These are phyloP conservation scores for Kodamaea lidongshanica DNA, from an alignment of 805 yeast species.

Conservation along the genomic window DNA sequence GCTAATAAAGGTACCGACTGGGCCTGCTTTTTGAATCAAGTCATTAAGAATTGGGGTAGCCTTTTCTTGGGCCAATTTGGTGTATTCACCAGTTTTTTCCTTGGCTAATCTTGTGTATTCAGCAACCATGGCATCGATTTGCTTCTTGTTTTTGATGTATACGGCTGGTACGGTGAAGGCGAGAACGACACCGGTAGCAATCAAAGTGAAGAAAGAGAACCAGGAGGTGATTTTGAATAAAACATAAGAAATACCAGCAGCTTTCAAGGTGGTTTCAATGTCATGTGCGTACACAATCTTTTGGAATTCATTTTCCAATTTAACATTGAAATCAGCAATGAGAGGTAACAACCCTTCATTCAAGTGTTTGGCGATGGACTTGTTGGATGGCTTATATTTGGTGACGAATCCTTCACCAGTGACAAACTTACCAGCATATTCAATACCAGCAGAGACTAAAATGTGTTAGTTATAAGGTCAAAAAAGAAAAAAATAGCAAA, in stretches of 20 bases:
- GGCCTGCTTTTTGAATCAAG: conserved; percentile 56
- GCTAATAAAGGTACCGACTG: conserved; percentile 55
- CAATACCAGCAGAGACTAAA: conserved; percentile 62
- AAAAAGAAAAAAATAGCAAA: conserved; percentile 4
- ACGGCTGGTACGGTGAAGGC: conserved; percentile 72
- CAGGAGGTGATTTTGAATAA: conserved; percentile 68
- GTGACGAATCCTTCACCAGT: conserved; percentile 80
- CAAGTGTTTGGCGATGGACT: conserved; percentile 29
- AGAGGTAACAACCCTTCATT: conserved; percentile 36
- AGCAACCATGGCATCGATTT: conserved; percentile 63
- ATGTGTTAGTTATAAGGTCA: conserved; percentile 17
- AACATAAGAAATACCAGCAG: conserved; percentile 60
- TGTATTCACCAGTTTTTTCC: conserved; percentile 43
- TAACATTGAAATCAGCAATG: conserved; percentile 41
- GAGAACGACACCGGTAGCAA: conserved; percentile 49
- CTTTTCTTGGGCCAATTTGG: conserved; percentile 33
- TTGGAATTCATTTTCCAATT: conserved; percentile 48
- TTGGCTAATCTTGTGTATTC: conserved; percentile 40
- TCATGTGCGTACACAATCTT: conserved; percentile 61
- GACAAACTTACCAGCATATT: conserved; percentile 64
- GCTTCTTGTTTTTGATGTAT: conserved; percentile 67
- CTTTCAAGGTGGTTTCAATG: conserved; percentile 65
- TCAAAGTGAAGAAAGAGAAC: conserved; percentile 65
- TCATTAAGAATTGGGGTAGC: conserved; percentile 54
- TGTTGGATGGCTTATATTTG: conserved; percentile 59